Evolutionary conservation across 1,284 basidiomycete species (phyloP).

Genomic region (Rugiboletus extremiorientalis): DNA sequence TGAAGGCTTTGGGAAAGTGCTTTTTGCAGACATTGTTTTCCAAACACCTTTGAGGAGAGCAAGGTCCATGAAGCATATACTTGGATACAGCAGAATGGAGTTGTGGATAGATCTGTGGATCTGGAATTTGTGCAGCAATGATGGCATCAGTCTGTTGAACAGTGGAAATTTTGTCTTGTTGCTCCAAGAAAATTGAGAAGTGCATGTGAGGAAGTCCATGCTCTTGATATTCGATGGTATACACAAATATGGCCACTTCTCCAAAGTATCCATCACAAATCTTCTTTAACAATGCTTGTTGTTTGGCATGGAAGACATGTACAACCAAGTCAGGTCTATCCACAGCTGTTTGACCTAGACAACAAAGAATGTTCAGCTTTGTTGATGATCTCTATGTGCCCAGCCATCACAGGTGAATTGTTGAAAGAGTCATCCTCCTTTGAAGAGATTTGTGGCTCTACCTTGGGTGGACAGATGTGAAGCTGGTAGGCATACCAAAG

Average conservation of each 20-base stretch:
- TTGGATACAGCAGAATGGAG: neutral
- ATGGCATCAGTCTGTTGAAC: slow-evolving; percentile 2
- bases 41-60: too few relatives aligned
- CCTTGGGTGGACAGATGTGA: neutral
- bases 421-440: slow-evolving; percentile 41
- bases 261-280: slow-evolving; percentile 14
- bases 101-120: neutral
- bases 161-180: slow-evolving; percentile 1
- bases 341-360: slow-evolving; percentile 9
- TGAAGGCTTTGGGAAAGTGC: too few relatives aligned
- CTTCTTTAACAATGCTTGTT: slow-evolving; percentile 35
- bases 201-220: slow-evolving; percentile 32
- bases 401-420: slow-evolving; percentile 40
- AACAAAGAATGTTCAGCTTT: slow-evolving; percentile 2
- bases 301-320: slow-evolving; percentile 45
- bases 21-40: too few relatives aligned
- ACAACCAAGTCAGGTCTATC: slow-evolving; percentile 49
- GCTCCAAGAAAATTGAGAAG: slow-evolving; percentile 21
- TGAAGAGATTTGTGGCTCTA: slow-evolving; percentile 28
- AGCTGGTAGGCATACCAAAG: slow-evolving; percentile 18
- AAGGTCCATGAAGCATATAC: too few relatives aligned
- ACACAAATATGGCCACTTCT: slow-evolving; percentile 3
- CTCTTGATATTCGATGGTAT: slow-evolving; percentile 21
- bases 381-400: too few relatives aligned
- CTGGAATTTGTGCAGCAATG: slow-evolving; percentile 6